Conservation (phyloP, 176 grass and related monocot species). For the Saccharum officinarum region DNA sequence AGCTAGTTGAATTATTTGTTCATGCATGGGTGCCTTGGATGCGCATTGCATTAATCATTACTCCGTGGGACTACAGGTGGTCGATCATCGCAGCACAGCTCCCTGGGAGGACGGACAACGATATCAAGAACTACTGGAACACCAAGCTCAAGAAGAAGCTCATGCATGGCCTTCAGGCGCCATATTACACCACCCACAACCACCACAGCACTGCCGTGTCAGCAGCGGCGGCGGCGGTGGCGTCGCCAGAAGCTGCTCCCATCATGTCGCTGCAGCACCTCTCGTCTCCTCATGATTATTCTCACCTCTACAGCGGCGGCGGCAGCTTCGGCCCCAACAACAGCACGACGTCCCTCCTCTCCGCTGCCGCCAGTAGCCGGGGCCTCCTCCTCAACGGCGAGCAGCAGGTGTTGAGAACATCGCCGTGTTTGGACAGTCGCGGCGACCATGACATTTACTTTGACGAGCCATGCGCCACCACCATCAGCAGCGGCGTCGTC, state of each 20-base stretch:
- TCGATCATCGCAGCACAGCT: constrained; percentile 79
- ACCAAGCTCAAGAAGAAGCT: constrained; percentile 97
- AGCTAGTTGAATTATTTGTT: background rate
- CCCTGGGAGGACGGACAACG: constrained; percentile 90
- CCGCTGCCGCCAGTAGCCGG: background rate
- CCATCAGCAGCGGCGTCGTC: background rate
- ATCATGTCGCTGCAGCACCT: constrained; percentile 33
- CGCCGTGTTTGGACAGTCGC: constrained; percentile 28
- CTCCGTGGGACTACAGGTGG: constrained; percentile 34
- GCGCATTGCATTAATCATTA: background rate
- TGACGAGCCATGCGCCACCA: constrained; percentile 15
- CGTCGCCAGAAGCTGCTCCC: background rate
- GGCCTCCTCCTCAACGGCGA: constrained; percentile 26
- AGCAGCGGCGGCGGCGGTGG: background rate
- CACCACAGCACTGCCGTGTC: background rate
- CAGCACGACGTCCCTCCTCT: constrained; percentile 5
- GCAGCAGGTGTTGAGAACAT: background rate
- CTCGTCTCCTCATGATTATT: constrained; percentile 17
- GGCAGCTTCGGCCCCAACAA: constrained; percentile 6
- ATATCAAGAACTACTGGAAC: constrained; percentile 98
- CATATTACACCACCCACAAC: background rate
- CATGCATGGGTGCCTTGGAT: background rate
- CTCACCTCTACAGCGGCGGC: background rate
- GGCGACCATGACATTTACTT: constrained; percentile 6
- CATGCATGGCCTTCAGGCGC: background rate